Percentiles rank a stretch among this genome's conserved stretches.
These are phyloP conservation scores for Monilinia fructicola DNA, from an alignment of 2,329 filamentous ascomycete species.

Conservation along the genomic window DNA sequence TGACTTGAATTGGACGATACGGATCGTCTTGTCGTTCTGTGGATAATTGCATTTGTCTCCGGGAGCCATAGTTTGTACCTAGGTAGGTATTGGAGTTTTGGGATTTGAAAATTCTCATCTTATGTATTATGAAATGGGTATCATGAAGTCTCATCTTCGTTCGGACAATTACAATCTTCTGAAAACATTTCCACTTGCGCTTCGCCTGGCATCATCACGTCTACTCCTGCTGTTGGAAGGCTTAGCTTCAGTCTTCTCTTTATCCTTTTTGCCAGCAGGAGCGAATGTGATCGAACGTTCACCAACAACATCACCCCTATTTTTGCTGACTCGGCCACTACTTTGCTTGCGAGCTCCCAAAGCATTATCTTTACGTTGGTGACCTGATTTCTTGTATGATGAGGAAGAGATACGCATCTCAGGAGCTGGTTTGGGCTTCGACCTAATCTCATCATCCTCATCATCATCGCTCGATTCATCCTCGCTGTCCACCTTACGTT, in stretches of 20 bases:
- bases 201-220: constrained; percentile 54
- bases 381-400: constrained; percentile 59
- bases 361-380: constrained; percentile 52
- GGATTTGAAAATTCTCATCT: constrained; percentile 7
- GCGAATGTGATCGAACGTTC: constrained; percentile 73
- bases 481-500: constrained; percentile 43
- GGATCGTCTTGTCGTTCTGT: background rate
- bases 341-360: constrained; percentile 58
- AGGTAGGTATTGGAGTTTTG: constrained; percentile 7
- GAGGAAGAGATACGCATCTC: constrained; percentile 69
- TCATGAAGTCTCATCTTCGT: constrained; percentile 21
- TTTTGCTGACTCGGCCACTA: constrained; percentile 48
- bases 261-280: constrained; percentile 56
- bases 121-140: constrained; percentile 23
- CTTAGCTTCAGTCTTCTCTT: constrained; percentile 39
- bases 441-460: constrained; percentile 45
- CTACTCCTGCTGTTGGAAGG: constrained; percentile 31
- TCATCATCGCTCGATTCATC: constrained; percentile 46
- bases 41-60: constrained; percentile 4
- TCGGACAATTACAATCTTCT: constrained; percentile 55
- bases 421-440: constrained; percentile 39
- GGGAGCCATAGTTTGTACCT: constrained; percentile 5
- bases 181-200: constrained; percentile 75
- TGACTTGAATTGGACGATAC: constrained; percentile 7
- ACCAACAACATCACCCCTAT: constrained; percentile 53